A percentile compares a stretch with the other conserved stretches of the same genome.
These are phyloP conservation scores for Choiromyces venosus DNA, from an alignment of 495 filamentous ascomycete species.

Conservation along the genomic window DNA sequence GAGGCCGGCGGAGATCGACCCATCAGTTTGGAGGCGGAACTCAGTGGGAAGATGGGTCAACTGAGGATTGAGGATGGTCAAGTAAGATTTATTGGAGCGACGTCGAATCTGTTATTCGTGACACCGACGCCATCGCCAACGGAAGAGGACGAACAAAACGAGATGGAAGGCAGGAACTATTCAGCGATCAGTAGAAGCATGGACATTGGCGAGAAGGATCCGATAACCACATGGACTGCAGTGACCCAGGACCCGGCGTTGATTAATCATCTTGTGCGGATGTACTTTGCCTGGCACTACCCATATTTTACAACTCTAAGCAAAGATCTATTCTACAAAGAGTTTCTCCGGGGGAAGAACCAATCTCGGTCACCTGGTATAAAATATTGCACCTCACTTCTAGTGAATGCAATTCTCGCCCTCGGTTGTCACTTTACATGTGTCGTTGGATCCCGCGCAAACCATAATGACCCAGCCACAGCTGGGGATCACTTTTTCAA, in stretches of 20 bases:
- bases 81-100: slow-evolving; percentile 88
- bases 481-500: slow-evolving; percentile 96
- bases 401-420: slow-evolving; percentile 95
- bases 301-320: slow-evolving; percentile 91
- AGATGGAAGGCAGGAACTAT: slow-evolving; percentile 44
- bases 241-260: slow-evolving; percentile 75
- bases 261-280: slow-evolving; percentile 80
- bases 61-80: slow-evolving; percentile 81
- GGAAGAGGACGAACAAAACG: slow-evolving; percentile 49
- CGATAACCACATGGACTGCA: slow-evolving; percentile 76
- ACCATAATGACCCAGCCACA: slow-evolving; percentile 67
- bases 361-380: slow-evolving; percentile 45
- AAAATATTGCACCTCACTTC: slow-evolving; percentile 76
- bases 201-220: slow-evolving; percentile 53
- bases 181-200: slow-evolving; percentile 43
- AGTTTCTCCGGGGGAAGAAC: slow-evolving; percentile 55
- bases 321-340: slow-evolving; percentile 79
- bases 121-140: slow-evolving; percentile 46
- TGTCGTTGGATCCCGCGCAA: slow-evolving; percentile 60
- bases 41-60: slow-evolving; percentile 90
- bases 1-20: slow-evolving; percentile 47
- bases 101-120: slow-evolving; percentile 88
- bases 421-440: slow-evolving; percentile 95
- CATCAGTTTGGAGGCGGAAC: slow-evolving; percentile 71
- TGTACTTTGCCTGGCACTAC: slow-evolving; percentile 99